phyloP scores from a whole-genome alignment of 352 stramenopile species.

The Salisapilia sapeloensis region DNA sequence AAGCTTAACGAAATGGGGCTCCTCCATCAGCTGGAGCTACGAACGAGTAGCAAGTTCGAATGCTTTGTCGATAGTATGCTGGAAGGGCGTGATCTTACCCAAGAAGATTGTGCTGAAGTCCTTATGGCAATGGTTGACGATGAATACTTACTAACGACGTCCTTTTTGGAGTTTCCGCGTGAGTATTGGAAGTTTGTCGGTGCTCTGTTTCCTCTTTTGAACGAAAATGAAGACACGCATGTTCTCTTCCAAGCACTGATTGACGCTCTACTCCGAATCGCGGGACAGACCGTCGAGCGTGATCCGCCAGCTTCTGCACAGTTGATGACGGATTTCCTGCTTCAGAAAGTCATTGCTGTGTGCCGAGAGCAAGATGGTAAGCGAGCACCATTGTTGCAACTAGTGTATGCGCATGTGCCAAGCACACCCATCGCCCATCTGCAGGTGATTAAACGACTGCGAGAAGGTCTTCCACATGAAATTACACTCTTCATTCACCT shows the following conservation, averaged over 20 bases:
- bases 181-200: slow-evolving; percentile 70
- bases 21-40: slow-evolving; percentile 10
- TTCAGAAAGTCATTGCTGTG: slow-evolving; percentile 19
- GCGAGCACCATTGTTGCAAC: slow-evolving; percentile 24
- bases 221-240: slow-evolving; percentile 24
- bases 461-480: slow-evolving; percentile 33
- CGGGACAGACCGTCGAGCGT: slow-evolving; percentile 20
- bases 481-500: slow-evolving; percentile 64
- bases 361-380: slow-evolving; percentile 16
- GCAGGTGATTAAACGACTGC: slow-evolving; percentile 59
- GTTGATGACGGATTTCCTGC: slow-evolving; percentile 32
- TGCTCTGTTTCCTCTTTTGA: slow-evolving; percentile 26
- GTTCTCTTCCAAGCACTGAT: slow-evolving; percentile 16
- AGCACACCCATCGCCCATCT: slow-evolving; percentile 36
- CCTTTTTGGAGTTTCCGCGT: slow-evolving; percentile 56
- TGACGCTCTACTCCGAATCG: slow-evolving; percentile 17
- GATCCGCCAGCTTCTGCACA: slow-evolving; percentile 21
- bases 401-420: slow-evolving; percentile 44
- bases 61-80: slow-evolving; percentile 32
- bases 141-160: slow-evolving; percentile 23
- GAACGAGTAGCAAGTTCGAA: slow-evolving; percentile 52
- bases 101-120: slow-evolving; percentile 16
- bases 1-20: slow-evolving; percentile 15
- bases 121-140: slow-evolving; percentile 25
- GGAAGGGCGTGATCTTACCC: slow-evolving; percentile 16